Conservation (phyloP, 75 land plant genomes). For the Sequoia sempervirens region DNA sequence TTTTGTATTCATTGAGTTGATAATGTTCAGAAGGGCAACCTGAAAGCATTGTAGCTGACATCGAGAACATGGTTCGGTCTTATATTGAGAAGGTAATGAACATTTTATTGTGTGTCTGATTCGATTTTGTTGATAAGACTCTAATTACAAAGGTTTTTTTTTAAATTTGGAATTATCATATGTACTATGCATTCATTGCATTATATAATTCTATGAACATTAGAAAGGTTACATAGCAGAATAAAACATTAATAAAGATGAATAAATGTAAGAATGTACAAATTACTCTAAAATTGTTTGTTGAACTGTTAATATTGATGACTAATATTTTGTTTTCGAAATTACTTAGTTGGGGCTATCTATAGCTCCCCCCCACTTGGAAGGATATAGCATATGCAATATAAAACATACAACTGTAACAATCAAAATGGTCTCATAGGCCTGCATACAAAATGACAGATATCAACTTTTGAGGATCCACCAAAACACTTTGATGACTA, state of each 20-base stretch:
- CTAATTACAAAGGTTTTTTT: not conserved
- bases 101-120: not conserved
- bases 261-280: not conserved
- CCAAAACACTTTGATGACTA: too few relatives aligned
- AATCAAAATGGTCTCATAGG: too few relatives aligned
- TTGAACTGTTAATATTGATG: not conserved
- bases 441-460: too few relatives aligned
- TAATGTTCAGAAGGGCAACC: slow-evolving; percentile 72
- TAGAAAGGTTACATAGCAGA: not conserved
- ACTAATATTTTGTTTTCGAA: too few relatives aligned
- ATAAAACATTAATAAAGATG: not conserved
- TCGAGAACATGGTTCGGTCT: slow-evolving; percentile 96
- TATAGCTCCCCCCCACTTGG: too few relatives aligned
- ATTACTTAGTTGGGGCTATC: too few relatives aligned
- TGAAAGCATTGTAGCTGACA: slow-evolving; percentile 86
- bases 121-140: not conserved
- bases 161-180: not conserved
- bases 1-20: slow-evolving; percentile 3
- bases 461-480: too few relatives aligned
- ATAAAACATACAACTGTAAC: too few relatives aligned
- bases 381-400: too few relatives aligned
- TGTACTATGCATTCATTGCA: not conserved
- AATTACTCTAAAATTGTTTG: not conserved
- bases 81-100: slow-evolving; percentile 72
- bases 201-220: not conserved